phyloP scores from a whole-genome alignment of 192 early-diverging fungal genomes.

The Coemansia sp. region DNA sequence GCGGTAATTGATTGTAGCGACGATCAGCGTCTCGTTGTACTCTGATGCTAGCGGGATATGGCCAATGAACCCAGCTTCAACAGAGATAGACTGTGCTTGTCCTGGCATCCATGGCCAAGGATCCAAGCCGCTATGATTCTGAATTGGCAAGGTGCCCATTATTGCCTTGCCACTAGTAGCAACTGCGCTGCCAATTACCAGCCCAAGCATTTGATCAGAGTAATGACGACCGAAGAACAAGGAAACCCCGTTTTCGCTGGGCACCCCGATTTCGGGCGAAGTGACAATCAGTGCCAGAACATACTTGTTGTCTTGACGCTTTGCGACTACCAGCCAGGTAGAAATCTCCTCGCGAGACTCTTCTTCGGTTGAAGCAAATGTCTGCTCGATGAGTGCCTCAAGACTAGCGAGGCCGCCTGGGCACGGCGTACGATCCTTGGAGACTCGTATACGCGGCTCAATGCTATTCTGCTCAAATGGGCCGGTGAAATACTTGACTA shows the following conservation, averaged over 20 bases:
- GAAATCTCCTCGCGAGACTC: constrained; percentile 30
- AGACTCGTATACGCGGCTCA: constrained; percentile 34
- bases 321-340: constrained; percentile 25
- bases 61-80: constrained; percentile 4
- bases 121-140: constrained; percentile 20
- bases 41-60: constrained; percentile 15
- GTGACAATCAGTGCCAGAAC: constrained; percentile 32
- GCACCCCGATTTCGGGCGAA: constrained; percentile 8
- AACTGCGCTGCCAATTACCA: constrained; percentile 7
- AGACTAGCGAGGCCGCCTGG: background rate
- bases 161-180: constrained; percentile 1
- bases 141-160: constrained; percentile 8
- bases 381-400: constrained; percentile 25
- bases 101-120: constrained; percentile 29
- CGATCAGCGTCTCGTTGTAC: background rate
- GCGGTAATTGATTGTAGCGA: constrained; percentile 1
- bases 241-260: background rate
- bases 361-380: constrained; percentile 23
- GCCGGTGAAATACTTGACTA: constrained; percentile 26
- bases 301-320: constrained; percentile 17
- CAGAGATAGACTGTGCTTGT: background rate
- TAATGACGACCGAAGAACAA: background rate
- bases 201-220: constrained; percentile 8
- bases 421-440: constrained; percentile 25
- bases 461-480: constrained; percentile 20